Evolutionary conservation across 129 eudicot species (phyloP), one percentile per base, ranked within the genome.

Genomic region (Helianthus tuberosus): DNA sequence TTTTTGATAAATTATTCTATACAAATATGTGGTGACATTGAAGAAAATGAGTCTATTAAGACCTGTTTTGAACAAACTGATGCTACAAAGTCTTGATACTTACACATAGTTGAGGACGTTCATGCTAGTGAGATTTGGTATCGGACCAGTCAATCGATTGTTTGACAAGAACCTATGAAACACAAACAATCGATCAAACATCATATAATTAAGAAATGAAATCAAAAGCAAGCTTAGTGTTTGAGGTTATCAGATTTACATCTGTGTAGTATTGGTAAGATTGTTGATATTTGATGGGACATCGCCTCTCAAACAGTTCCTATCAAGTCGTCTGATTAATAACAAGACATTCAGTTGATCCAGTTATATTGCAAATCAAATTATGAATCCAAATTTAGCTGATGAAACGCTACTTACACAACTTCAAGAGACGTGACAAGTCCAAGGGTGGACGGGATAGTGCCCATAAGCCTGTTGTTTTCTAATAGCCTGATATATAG

Each of bases 41-140:
- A 20, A 57, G 63, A 57, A 57, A 25, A 25, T 59, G 5, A 59
- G 23, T 20, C 23, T 20, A 20, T 0, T 20, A 20, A 20, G 15
- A 27, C 64, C 9, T 29, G 8, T 10, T 62, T n/a, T 73, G 38
- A 32, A 32, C 14, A 54, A 11, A 25, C 15, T 1, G 8, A 11
- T 25, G 16, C n/a, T 58, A 27, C 23, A 9, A 53, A 8, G 20
- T 5, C 35, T 29, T 47, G 80, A 20, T 50, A 62, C 87, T 83
- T 73, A 86, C 90, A 86, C 0, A 64, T 76, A 83, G 69, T 74
- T 76, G 61, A 86, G 81, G 47, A 47, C n/a, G 29, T 41, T 71
- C 90, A 86, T 78, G 77, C 85, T 83, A 0, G 83, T 72, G 58
- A 86, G 82, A 69, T 86, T 35, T 39, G 90, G 87, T 51, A 82